Conservation (phyloP, 2,329 filamentous ascomycete species). For the Trichoderma koningiopsis region DNA sequence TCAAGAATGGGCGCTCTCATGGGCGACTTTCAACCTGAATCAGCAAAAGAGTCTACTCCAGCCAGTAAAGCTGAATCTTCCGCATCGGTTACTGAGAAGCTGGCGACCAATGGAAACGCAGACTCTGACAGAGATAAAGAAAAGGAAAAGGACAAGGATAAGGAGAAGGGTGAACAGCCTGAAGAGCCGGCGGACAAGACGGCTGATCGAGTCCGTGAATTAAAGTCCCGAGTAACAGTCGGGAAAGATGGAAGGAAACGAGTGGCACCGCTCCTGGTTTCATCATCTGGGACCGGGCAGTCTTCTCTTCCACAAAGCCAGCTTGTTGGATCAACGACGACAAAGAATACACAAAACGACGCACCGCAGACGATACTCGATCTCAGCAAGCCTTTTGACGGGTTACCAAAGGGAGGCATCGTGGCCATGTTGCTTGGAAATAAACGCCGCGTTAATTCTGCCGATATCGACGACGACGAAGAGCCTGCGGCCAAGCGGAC, state of each 20-base stretch:
- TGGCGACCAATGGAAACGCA: conserved; percentile 43
- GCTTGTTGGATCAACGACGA: conserved; percentile 74
- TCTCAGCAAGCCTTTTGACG: conserved; percentile 90
- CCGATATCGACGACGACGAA: conserved; percentile 77
- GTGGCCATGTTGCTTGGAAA: conserved; percentile 86
- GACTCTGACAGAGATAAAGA: conserved; percentile 39
- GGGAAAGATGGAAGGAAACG: conserved; percentile 97
- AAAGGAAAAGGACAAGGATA: background rate
- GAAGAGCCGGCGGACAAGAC: conserved; percentile 57
- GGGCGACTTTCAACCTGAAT: conserved; percentile 71
- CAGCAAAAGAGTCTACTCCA: conserved; percentile 53
- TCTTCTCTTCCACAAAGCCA: conserved; percentile 89
- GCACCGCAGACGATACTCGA: conserved; percentile 82
- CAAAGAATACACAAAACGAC: conserved; percentile 65
- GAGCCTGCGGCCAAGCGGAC: conserved; percentile 55
- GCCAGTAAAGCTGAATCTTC: conserved; percentile 33
- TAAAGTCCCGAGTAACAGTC: conserved; percentile 91
- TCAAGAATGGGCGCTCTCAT: conserved; percentile 98
- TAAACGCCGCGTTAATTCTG: conserved; percentile 77
- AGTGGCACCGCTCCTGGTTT: conserved; percentile 88
- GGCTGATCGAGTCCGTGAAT: conserved; percentile 55
- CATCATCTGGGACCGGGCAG: conserved; percentile 81
- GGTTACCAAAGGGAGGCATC: conserved; percentile 85
- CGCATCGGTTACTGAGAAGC: conserved; percentile 36
- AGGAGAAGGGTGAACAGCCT: conserved; percentile 32